phyloP scores from a whole-genome alignment of 2,329 filamentous ascomycete genomes.

The Podosphaera xanthii region DNA sequence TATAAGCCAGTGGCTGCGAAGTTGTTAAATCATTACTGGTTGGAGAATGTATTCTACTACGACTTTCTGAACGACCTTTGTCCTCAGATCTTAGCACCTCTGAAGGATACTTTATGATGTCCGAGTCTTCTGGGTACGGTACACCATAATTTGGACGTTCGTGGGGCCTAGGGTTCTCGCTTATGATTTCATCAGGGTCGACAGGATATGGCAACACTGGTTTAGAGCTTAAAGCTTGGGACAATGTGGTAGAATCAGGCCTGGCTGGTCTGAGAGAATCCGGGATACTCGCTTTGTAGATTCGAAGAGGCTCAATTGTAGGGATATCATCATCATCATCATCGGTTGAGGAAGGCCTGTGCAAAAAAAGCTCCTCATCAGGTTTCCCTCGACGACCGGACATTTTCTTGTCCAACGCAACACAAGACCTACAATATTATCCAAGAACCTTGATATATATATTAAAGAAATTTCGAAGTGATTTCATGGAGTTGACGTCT shows the following conservation, averaged over 20 bases:
- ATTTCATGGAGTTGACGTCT: not conserved
- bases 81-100: constrained; percentile 5
- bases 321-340: constrained; percentile 39
- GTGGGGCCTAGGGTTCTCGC: constrained; percentile 14
- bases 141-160: constrained; percentile 15
- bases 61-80: constrained; percentile 6
- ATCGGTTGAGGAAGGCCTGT: constrained; percentile 17
- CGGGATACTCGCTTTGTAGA: constrained; percentile 55
- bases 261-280: constrained; percentile 26
- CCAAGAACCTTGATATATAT: not conserved
- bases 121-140: constrained; percentile 17
- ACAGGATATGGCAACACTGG: constrained; percentile 50
- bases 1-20: not conserved
- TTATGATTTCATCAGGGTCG: constrained; percentile 32
- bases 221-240: constrained; percentile 48
- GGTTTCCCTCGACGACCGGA: constrained; percentile 33
- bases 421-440: not conserved
- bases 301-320: constrained; percentile 62
- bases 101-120: constrained; percentile 6
- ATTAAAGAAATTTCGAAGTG: not conserved
- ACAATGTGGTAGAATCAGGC: constrained; percentile 28
- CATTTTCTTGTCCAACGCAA: constrained; percentile 10
- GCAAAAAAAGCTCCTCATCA: constrained; percentile 67
- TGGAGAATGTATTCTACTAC: constrained; percentile 2
- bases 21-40: not conserved